A percentile compares a stretch with the other conserved stretches of the same genome.
Conservation (phyloP, 495 filamentous ascomycete genomes). For the Aspergillus bertholletiae region DNA sequence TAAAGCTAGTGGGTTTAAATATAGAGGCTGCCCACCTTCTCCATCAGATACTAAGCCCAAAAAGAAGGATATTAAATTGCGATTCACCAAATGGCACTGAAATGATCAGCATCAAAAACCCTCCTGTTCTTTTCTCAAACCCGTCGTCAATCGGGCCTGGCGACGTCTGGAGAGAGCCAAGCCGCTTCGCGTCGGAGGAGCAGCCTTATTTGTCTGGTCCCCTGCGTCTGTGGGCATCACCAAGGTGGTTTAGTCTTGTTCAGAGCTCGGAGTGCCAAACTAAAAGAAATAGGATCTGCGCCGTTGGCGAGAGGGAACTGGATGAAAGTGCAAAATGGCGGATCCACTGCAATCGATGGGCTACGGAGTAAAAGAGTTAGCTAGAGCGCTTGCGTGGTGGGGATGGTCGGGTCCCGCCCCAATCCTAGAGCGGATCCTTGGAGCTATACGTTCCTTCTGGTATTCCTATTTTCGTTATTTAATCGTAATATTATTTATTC, state of each 20-base stretch:
- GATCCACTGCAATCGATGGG: constrained; percentile 8
- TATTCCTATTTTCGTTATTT: no score
- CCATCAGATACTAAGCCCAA: background rate
- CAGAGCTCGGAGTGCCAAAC: background rate
- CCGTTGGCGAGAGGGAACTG: constrained; percentile 10
- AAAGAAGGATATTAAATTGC: background rate
- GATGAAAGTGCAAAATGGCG: background rate
- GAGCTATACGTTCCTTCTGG: background rate
- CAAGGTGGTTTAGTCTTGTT: no score
- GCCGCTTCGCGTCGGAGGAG: constrained; percentile 1
- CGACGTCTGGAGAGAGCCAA: constrained; percentile 1
- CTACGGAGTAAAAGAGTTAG: constrained; percentile 5
- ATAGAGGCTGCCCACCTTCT: no score
- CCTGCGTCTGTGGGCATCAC: background rate
- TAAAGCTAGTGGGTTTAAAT: no score
- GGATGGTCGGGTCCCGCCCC: background rate
- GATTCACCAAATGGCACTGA: background rate
- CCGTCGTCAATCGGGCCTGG: background rate
- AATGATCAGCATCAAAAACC: background rate
- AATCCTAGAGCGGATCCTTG: constrained; percentile 5
- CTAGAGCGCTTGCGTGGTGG: background rate
- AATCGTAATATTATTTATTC: no score
- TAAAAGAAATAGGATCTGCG: constrained; percentile 7
- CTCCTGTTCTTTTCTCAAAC: background rate
- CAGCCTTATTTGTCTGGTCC: constrained; percentile 1